Base-by-base conservation (phyloP, 108 stramenopile species). In the Ochromonas danica region DNA sequence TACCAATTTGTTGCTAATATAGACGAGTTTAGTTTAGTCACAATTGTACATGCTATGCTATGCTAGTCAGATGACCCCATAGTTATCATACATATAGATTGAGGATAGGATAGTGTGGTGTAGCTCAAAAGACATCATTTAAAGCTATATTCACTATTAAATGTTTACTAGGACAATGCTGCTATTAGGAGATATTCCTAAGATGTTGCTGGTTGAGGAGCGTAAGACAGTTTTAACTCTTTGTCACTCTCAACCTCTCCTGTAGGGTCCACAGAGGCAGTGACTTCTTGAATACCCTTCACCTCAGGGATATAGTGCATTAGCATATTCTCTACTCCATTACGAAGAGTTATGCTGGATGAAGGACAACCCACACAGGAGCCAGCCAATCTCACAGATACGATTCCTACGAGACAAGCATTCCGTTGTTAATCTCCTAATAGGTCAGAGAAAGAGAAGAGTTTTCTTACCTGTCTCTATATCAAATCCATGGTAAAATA, bases 281-380 rank as follows among this genome's bases (percentile, higher is more conserved):
- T 35, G 31, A 93, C 77, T 0, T 93, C 88, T 65, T 89, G 83
- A 3, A 97, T 91, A 65, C 78, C 90, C 28, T 88, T 92, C 65
- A 99, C 96, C 91, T 99, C 98, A 0, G 96, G 96, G 60, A 99
- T 92, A 83, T 99, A 99, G 85, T 99, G 98, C 97, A 94, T 96
- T 43, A 99, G 82, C 98, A 99, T 99, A 82, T 96, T 97, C 86
- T 99, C 98, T 2, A 99, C 98, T 1, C 98, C 98, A 70, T 95
- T 89, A 88, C 95, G 95, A 78, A 99, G 88, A 0, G 98, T 99
- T 22, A 97, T 93, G 74, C 91, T 87, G 33, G 92, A 93, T 43
- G 87, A 88, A 36, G 98, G 98, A 79, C 98, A 99, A 2, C 97
- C 98, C 0, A 94, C 94, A 87, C 98, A 99, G 61, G 89, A 87